phyloP scores from a whole-genome alignment of 805 yeast species.

The Alloascoidea africana region DNA sequence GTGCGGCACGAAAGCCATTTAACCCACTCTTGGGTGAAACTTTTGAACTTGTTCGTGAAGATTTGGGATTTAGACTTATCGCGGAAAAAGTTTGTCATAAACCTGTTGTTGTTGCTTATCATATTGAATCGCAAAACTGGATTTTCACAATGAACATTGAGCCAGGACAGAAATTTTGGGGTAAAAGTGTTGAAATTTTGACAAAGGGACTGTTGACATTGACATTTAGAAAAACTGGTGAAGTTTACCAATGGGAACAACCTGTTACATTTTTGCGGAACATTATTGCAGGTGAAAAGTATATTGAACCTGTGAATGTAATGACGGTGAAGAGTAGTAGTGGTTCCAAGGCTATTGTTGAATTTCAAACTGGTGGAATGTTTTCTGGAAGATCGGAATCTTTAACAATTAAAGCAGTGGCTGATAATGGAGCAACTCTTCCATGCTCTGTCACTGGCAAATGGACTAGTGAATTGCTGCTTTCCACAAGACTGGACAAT shows the following conservation, averaged over 20 bases:
- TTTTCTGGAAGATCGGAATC: conserved; percentile 78
- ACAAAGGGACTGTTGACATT: conserved; percentile 59
- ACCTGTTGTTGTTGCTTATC: conserved; percentile 75
- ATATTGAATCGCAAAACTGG: conserved; percentile 66
- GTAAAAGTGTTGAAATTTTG: conserved; percentile 74
- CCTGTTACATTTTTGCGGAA: conserved; percentile 78
- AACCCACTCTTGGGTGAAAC: conserved; percentile 93
- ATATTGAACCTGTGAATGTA: conserved; percentile 69
- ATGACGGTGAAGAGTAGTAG: conserved; percentile 50
- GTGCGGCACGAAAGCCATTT: conserved; percentile 81
- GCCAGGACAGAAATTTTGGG: conserved; percentile 89
- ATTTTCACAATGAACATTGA: conserved; percentile 27
- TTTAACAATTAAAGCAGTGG: conserved; percentile 21
- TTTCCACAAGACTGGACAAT: too few relatives aligned
- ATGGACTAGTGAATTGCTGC: conserved; percentile 63
- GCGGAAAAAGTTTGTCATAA: conserved; percentile 82
- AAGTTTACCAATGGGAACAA: conserved; percentile 60
- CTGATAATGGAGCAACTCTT: conserved; percentile 9
- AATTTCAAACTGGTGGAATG: conserved; percentile 71
- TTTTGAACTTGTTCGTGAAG: conserved; percentile 78
- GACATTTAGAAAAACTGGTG: conserved; percentile 43
- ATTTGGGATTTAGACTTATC: conserved; percentile 54
- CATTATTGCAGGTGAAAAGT: conserved; percentile 88
- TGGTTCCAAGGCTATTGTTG: conserved; percentile 58
- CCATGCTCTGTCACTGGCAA: conserved; percentile 34